phyloP scores from a whole-genome alignment of 1,139 yeast genomes.

The Candida buenavistaensis region DNA sequence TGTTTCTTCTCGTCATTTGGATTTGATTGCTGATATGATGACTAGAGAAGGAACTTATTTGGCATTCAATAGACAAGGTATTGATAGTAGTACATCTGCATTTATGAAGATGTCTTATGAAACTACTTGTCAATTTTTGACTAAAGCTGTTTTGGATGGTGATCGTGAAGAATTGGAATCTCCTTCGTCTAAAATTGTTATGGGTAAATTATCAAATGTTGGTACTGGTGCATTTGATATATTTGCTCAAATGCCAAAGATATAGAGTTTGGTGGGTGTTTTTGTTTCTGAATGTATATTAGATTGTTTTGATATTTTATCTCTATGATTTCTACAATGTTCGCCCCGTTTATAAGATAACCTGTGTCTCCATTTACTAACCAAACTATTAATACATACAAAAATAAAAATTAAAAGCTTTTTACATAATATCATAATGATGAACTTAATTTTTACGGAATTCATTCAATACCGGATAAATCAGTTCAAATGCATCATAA shows the following conservation, averaged over 20 bases:
- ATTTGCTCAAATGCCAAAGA: conserved; percentile 54
- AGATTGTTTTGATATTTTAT: not conserved
- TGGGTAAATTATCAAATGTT: conserved; percentile 87
- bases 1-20: conserved; percentile 92
- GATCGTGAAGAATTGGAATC: conserved; percentile 85
- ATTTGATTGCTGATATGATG: conserved; percentile 98
- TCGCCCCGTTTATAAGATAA: too few species aligned
- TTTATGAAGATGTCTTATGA: conserved; percentile 99
- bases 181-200: conserved; percentile 93
- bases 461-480: conserved; percentile 97
- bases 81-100: conserved; percentile 91
- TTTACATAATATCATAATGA: too few species aligned
- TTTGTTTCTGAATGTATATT: conserved; percentile 1
- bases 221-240: conserved; percentile 98
- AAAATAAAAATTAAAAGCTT: not conserved
- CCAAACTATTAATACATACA: too few species aligned
- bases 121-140: conserved; percentile 95
- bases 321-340: too few species aligned
- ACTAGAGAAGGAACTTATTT: conserved; percentile 96
- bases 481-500: conserved; percentile 96
- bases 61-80: conserved; percentile 98
- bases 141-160: conserved; percentile 92
- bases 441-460: conserved; percentile 61
- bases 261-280: conserved; percentile 2
- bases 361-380: too few species aligned